Base-by-base conservation (phyloP, 441 rosid species). In the Erodium chrysanthum region DNA sequence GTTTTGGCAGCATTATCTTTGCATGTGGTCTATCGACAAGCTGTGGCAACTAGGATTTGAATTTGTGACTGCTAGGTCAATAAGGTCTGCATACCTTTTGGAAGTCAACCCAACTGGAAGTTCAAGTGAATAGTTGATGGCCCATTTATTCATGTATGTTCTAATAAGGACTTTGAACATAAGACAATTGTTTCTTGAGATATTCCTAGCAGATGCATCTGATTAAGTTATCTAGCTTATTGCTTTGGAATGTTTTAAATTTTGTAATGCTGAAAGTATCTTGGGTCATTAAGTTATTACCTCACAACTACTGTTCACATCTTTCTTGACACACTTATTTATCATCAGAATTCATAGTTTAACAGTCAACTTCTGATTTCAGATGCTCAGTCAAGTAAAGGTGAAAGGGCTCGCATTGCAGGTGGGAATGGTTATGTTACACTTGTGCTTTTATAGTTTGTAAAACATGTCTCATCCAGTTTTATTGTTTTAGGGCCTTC, bases 401-500 rank as follows among this genome's bases (percentile, higher is more conserved):
- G 46, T 64, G 72, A 68, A 27, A 68, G 46, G 61, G 42, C 66
- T 64, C 78, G 48, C 66, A 66, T 75, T 29, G 82, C 81, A 77
- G 85, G 86, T 76, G 79, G 75, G 68, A 82, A 70, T 68, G 77
- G 69, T 72, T 59, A 75, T 58, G 75, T 11, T 50, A 72, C 70
- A 69, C 67, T 29, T 3, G 33, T 29, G 33, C 3, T 29, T 29
- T 1, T 29, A 29, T 29, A 29, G 33, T 29, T 79, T 68, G 75
- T 76, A 15, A 84, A 78, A 69, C 75, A 70, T 74, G 58, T 78
- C 79, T 83, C 78, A 62, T 77, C 78, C 62, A 62, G 74, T 23
- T 72, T 76, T 73, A 75, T 75, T 81, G 73, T 77, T 77, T 82
- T 79, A 70, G 87, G 87, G 73, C 73, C 77, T 76, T 75, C 84